phyloP scores from a whole-genome alignment of 2,329 filamentous ascomycete species.

The Microdochium paspali region DNA sequence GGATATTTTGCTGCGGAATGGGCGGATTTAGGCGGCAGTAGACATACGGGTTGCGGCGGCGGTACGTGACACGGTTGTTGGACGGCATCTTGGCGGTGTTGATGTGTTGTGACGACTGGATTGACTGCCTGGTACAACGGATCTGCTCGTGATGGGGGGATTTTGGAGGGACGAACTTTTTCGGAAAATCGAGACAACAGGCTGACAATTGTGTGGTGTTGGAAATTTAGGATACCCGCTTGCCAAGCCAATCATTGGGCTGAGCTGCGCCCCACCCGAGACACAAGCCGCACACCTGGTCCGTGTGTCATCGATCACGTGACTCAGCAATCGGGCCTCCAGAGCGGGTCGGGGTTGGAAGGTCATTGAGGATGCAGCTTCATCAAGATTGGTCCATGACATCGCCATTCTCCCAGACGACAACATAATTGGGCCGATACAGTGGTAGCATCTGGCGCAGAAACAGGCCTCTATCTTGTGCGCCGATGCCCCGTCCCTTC shows the following conservation, averaged over 20 bases:
- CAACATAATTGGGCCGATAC: too few relatives aligned
- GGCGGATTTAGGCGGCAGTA: slow-evolving; percentile 9
- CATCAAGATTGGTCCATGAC: neutral
- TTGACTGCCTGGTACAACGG: slow-evolving; percentile 6
- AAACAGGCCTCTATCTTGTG: too few relatives aligned
- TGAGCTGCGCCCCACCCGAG: neutral
- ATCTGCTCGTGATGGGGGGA: neutral
- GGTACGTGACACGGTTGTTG: slow-evolving; percentile 55
- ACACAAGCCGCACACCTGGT: neutral
- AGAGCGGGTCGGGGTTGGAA: too few relatives aligned
- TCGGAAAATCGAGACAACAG: neutral
- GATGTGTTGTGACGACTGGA: slow-evolving; percentile 10
- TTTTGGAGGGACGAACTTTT: slow-evolving; percentile 1
- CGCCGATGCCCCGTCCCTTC: too few relatives aligned
- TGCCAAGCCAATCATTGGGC: neutral
- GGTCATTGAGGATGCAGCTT: neutral
- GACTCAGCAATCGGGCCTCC: neutral
- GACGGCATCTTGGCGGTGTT: slow-evolving; percentile 41
- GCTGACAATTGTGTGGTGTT: neutral
- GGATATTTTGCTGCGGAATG: neutral
- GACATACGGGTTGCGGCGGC: slow-evolving; percentile 73
- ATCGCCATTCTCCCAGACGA: too few relatives aligned
- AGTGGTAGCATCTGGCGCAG: too few relatives aligned
- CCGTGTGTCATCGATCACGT: neutral
- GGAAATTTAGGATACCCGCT: neutral